Evolutionary conservation across 192 early-diverging fungal species (phyloP).

Genomic region (Podila clonocystis): DNA sequence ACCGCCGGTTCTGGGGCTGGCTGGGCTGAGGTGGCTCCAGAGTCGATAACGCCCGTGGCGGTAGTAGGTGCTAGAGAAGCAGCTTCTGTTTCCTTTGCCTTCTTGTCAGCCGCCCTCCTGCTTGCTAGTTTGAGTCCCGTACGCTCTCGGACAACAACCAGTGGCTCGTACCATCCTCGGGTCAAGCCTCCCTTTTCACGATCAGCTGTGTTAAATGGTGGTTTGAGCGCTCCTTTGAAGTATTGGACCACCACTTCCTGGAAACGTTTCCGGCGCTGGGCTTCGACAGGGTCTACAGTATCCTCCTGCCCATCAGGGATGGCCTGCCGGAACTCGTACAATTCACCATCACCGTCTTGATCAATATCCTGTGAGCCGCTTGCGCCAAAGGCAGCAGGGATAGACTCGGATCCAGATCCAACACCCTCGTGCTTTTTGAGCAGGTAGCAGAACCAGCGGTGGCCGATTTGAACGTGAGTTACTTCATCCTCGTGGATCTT

Average conservation of each 20-base stretch:
- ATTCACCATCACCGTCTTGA: slow-evolving; percentile 28
- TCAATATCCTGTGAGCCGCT: neutral
- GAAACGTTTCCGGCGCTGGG: slow-evolving; percentile 42
- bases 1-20: neutral
- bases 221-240: slow-evolving; percentile 68
- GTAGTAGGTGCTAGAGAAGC: neutral
- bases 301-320: slow-evolving; percentile 25
- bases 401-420: neutral
- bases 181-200: slow-evolving; percentile 67
- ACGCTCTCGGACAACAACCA: slow-evolving; percentile 47
- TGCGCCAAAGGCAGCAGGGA: slow-evolving; percentile 11
- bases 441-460: slow-evolving; percentile 68
- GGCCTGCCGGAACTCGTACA: slow-evolving; percentile 44
- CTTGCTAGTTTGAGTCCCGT: slow-evolving; percentile 36
- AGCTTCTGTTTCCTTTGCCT: slow-evolving; percentile 19
- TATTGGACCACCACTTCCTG: slow-evolving; percentile 49
- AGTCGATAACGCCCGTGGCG: neutral
- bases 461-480: slow-evolving; percentile 59
- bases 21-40: neutral
- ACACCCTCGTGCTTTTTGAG: slow-evolving; percentile 46
- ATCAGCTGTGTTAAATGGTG: slow-evolving; percentile 73
- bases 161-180: slow-evolving; percentile 48
- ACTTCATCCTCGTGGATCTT: slow-evolving; percentile 65
- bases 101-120: slow-evolving; percentile 22
- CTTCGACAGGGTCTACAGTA: slow-evolving; percentile 35